phyloP scores from a whole-genome alignment of 495 filamentous ascomycete genomes.

The Penicillium cosmopolitanum region DNA sequence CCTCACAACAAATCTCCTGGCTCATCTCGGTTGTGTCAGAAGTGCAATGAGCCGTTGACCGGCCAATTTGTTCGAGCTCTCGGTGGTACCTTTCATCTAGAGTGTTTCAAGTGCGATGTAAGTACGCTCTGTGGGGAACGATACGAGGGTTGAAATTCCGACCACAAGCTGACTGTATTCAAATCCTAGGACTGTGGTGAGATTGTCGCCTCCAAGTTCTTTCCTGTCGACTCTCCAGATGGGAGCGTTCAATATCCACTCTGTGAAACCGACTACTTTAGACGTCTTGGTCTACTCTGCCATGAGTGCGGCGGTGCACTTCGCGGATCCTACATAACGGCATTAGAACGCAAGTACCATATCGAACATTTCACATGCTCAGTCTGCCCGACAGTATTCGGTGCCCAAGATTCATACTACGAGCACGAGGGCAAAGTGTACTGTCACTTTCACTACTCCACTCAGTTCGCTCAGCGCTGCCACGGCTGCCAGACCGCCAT shows the following conservation, averaged over 20 bases:
- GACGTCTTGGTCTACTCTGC: slow-evolving; percentile 87
- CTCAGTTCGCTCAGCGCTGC: slow-evolving; percentile 93
- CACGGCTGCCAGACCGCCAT: slow-evolving; percentile 98
- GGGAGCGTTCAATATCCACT: slow-evolving; percentile 88
- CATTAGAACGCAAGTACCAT: slow-evolving; percentile 96
- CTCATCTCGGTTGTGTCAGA: slow-evolving; percentile 72
- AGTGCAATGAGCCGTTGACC: slow-evolving; percentile 81
- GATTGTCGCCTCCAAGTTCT: slow-evolving; percentile 98
- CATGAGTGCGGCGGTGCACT: slow-evolving; percentile 90
- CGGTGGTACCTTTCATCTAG: slow-evolving; percentile 90
- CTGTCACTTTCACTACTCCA: slow-evolving; percentile 99
- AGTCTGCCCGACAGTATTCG: slow-evolving; percentile 95
- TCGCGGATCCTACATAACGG: slow-evolving; percentile 97
- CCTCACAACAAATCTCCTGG: slow-evolving; percentile 46
- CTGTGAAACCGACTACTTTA: slow-evolving; percentile 98
- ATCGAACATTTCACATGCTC: slow-evolving; percentile 99
- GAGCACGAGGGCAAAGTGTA: slow-evolving; percentile 97
- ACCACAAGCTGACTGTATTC: slow-evolving; percentile 5
- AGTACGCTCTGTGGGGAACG: slow-evolving; percentile 30
- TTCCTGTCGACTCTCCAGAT: slow-evolving; percentile 89
- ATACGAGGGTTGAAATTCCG: not conserved
- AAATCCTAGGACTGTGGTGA: slow-evolving; percentile 84
- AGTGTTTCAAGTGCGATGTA: slow-evolving; percentile 97
- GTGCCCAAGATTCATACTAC: slow-evolving; percentile 97
- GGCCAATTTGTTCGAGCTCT: slow-evolving; percentile 96